These are phyloP conservation scores for Ophiognomonia clavigignenti-juglandacearum DNA, from an alignment of 2,329 filamentous ascomycete species.

Conservation along the genomic window DNA sequence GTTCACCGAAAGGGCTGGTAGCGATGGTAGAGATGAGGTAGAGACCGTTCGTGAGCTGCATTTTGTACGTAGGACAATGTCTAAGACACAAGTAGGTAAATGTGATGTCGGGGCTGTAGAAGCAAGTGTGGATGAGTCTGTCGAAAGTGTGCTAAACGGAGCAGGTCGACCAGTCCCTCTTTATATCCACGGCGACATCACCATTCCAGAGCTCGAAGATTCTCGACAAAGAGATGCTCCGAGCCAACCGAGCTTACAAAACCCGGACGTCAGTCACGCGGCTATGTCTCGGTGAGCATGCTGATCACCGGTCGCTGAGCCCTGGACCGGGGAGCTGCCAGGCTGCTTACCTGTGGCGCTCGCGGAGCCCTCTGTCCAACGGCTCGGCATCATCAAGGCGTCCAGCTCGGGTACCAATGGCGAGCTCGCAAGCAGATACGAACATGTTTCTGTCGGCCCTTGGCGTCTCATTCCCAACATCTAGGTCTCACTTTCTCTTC, in stretches of 20 bases:
- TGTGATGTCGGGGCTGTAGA: not conserved
- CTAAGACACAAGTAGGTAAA: no score
- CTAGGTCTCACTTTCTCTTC: no score
- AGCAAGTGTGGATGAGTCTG: no score
- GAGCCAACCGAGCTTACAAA: no score
- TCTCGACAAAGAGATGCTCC: no score
- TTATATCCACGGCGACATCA: no score
- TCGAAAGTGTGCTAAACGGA: no score
- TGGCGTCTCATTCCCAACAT: not conserved
- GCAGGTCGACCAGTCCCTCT: no score
- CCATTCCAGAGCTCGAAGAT: no score
- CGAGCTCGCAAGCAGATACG: not conserved
- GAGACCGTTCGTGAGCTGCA: slow-evolving; percentile 6
- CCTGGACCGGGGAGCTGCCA: not conserved
- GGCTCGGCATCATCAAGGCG: not conserved
- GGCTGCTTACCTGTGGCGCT: not conserved
- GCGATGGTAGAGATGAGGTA: slow-evolving; percentile 9
- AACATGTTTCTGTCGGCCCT: not conserved
- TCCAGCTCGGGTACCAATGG: not conserved
- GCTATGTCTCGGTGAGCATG: no score
- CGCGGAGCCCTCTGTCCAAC: not conserved
- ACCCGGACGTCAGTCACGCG: no score
- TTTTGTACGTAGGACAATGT: no score
- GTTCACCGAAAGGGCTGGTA: slow-evolving; percentile 7
- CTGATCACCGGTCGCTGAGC: not conserved